Base-by-base conservation (phyloP, 495 filamentous ascomycete genomes). In the Hypoxylon lenormandii region DNA sequence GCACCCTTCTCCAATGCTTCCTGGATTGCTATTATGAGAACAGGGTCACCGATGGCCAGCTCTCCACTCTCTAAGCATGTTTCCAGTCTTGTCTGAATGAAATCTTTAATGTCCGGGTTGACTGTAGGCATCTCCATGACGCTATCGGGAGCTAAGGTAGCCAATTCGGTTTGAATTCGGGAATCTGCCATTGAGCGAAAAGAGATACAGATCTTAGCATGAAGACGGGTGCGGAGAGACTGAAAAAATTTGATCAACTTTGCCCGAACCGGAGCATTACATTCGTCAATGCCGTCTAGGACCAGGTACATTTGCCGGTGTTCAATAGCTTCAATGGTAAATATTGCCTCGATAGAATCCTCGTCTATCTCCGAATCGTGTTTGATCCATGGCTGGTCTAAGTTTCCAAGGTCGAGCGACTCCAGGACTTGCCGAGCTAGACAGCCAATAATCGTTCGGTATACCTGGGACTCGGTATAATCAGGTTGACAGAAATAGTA, bases 401-500 rank as follows among this genome's bases (percentile, higher is more conserved):
- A 4, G 30, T 10, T 33, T 33, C 10, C 10, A 57, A 74, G 69
- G 49, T 71, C 40, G n/a, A 47, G 56, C 19, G 72, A 45, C 22
- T 60, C 42, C 19, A 83, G 45, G 11, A 82, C 48, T 63, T 84
- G 81, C 60, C 79, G 76, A 48, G 74, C 72, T 13, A 82, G 54
- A 51, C 73, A 80, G 18, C 80, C 74, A 59, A 82, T 57, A 42
- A 83, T 66, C 26, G 77, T 81, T 21, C 64, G 60, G 7, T 78
- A 70, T 53, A 77, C 78, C 60, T 81, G 67, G 59, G 77, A 78
- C 43, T 82, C 70, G 22, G 69, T 30, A 51, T 77, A 71, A 56
- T 82, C 78, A 49, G 80, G 66, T n/a, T 74, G 66, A 61, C 75
- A 81, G 73, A 83, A 83, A 74, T 82, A 83, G 64, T 80, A 82